phyloP scores from a whole-genome alignment of 116 monocot genomes.

The Dioscorea cayenensis region DNA sequence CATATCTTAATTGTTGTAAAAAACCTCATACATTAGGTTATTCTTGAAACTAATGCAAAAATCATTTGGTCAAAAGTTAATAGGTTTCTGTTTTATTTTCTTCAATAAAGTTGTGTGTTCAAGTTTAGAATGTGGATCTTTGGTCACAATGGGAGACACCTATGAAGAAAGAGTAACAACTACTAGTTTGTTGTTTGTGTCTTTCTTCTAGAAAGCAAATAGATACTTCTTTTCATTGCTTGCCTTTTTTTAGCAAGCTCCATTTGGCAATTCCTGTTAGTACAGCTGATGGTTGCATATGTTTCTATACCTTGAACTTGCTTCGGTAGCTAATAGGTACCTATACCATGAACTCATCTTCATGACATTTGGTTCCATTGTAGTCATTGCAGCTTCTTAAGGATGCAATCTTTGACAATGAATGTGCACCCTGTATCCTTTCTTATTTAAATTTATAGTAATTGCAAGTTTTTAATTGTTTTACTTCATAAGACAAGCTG shows the following conservation, averaged over 20 bases:
- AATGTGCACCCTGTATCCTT: conserved; percentile 93
- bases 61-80: neutral
- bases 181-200: neutral
- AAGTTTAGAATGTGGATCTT: neutral
- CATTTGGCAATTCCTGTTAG: too few relatives aligned
- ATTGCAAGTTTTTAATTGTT: neutral
- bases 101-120: neutral
- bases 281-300: too few relatives aligned
- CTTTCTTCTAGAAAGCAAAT: neutral
- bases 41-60: too few relatives aligned
- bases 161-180: neutral
- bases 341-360: neutral
- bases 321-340: neutral
- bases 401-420: conserved; percentile 86
- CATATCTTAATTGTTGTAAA: too few relatives aligned
- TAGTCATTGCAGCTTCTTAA: conserved; percentile 93
- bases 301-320: too few relatives aligned
- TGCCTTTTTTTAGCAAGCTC: too few relatives aligned
- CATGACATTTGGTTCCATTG: conserved; percentile 7
- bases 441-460: neutral
- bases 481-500: neutral
- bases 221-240: neutral
- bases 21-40: too few relatives aligned
- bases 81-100: neutral
- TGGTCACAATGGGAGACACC: neutral